Evolutionary conservation across 495 filamentous ascomycete species (phyloP), one percentile per base, ranked within the genome.

Genomic region (Hyaloscypha finlandica): DNA sequence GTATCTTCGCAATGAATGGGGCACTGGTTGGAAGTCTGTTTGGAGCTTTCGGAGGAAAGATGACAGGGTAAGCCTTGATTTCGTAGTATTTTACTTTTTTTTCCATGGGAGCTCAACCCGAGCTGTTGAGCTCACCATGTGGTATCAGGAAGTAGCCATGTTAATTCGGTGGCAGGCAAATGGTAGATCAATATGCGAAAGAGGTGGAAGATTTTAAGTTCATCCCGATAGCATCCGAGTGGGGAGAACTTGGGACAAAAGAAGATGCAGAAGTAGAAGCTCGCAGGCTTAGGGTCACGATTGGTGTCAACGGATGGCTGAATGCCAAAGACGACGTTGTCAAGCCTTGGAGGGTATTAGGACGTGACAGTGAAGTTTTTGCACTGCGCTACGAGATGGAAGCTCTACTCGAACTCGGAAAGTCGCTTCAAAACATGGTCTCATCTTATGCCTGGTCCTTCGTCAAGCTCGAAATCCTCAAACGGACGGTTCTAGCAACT

Each of bases 121-220:
- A 25, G 25, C 25, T 25, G 2, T 2, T 25, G 25, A 25, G 2
- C 25, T 2, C 25, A 25, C 25, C 25, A 25, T 25, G 25, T 25
- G 25, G 25, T 25, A 25, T 25, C 25, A 25, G 25, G 25, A 25
- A 25, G 25, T 25, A 1, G 25, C 25, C 25, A 25, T 25, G 25
- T 25, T 25, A 25, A 25, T 25, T 25, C 25, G 25, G 25, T 25
- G 25, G 25, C 25, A 25, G 25, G 45, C 85, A 90, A 73, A 90
- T 92, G 86, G 90, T 97, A 83, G 92, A 94, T 66, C 81, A 87
- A 57, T 95, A 97, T 77, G 89, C 92, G n/a, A 88, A 86, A 61
- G 93, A 97, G 66, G 89, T 97, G 11, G 83, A 88, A 57, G 93
- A 97, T 75, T 97, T 97, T 76, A 92, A 87, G 19, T 94, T 99